Conservation (phyloP, 108 stramenopile species). For the Skeletonema potamos region DNA sequence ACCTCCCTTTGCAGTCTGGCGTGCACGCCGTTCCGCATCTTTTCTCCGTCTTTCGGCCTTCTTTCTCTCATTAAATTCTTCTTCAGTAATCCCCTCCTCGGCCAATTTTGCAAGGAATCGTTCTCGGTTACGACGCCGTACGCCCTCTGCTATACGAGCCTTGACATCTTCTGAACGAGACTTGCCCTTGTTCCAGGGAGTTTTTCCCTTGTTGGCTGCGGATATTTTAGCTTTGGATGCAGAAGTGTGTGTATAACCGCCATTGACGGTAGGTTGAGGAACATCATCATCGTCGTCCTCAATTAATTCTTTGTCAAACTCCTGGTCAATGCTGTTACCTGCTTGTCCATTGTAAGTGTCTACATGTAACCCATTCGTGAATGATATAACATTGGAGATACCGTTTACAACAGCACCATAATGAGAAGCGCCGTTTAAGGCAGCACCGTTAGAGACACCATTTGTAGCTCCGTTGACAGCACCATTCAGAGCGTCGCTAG, state of each 20-base stretch:
- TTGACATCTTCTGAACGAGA: constrained; percentile 68
- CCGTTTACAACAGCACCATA: neutral
- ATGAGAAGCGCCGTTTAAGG: neutral
- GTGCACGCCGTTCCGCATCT: constrained; percentile 61
- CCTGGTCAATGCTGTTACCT: neutral
- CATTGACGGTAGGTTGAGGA: constrained; percentile 67
- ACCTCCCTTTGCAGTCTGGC: constrained; percentile 80
- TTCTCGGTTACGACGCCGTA: constrained; percentile 69
- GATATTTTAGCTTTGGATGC: constrained; percentile 80
- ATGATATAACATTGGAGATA: neutral
- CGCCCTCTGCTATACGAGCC: constrained; percentile 74
- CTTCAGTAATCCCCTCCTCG: constrained; percentile 72
- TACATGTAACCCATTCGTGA: neutral
- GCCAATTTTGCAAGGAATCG: constrained; percentile 63
- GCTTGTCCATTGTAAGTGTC: neutral
- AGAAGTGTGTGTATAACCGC: constrained; percentile 74
- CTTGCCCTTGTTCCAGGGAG: constrained; percentile 88
- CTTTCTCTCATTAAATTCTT: constrained; percentile 68
- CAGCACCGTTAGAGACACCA: neutral
- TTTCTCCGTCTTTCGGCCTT: constrained; percentile 56
- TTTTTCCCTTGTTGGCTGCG: constrained; percentile 85
- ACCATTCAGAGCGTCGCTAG: neutral
- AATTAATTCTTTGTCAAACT: neutral
- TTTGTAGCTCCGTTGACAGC: neutral
- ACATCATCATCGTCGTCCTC: constrained; percentile 39